phyloP scores from a whole-genome alignment of 805 yeast genomes.

The Starmerella asiatica region DNA sequence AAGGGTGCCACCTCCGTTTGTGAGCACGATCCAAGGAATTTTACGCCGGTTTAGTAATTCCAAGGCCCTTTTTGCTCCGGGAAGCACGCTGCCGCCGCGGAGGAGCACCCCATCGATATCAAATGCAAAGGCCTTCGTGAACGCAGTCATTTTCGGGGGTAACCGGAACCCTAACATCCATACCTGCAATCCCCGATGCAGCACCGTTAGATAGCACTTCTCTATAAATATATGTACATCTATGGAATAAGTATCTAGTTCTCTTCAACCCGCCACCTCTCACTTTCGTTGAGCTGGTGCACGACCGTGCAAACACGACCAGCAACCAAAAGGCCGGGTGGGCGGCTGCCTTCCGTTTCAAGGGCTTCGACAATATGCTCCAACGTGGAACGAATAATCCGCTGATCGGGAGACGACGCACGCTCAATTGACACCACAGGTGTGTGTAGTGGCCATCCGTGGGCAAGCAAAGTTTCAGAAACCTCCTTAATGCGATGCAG shows the following conservation, averaged over 20 bases:
- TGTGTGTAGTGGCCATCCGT: conserved; percentile 53
- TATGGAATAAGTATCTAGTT: conserved; percentile 16
- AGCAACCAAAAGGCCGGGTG: conserved; percentile 78
- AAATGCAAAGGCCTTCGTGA: conserved; percentile 58
- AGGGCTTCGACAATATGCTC: conserved; percentile 57
- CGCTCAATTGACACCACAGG: conserved; percentile 84
- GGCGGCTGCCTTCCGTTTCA: conserved; percentile 67
- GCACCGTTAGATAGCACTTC: too few relatives aligned
- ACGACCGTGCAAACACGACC: conserved; percentile 64
- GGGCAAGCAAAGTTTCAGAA: conserved; percentile 32
- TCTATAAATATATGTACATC: background rate
- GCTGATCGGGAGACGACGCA: conserved; percentile 86
- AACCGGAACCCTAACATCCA: too few relatives aligned
- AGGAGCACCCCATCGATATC: conserved; percentile 88
- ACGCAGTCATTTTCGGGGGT: background rate
- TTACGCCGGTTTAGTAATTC: conserved; percentile 58
- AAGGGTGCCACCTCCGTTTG: conserved; percentile 86
- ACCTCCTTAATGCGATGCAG: conserved; percentile 48
- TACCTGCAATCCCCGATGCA: too few relatives aligned
- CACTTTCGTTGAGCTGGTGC: conserved; percentile 15
- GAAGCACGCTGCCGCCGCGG: conserved; percentile 71
- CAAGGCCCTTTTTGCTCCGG: conserved; percentile 64
- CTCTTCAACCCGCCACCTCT: conserved; percentile 38
- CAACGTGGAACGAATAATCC: conserved; percentile 64
- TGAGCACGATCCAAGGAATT: conserved; percentile 73